Percentiles rank a stretch among this genome's conserved stretches.
These are phyloP conservation scores for Tympanopsis confertula DNA, from an alignment of 2,329 filamentous ascomycete genomes.

Conservation along the genomic window DNA sequence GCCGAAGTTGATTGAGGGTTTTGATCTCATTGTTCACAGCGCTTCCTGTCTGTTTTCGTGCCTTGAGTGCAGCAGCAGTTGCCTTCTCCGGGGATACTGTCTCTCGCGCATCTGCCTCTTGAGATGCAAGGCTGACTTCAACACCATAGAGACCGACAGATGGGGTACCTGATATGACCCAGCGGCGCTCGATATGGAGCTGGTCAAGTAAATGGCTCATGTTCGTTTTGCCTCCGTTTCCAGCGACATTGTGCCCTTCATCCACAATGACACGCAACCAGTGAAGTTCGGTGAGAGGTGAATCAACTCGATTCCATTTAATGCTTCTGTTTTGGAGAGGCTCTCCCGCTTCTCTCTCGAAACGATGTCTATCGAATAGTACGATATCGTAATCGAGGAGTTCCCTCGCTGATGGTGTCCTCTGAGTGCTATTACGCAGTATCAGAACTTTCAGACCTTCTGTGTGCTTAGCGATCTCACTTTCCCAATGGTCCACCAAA, in stretches of 20 bases:
- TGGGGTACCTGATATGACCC: conserved; percentile 56
- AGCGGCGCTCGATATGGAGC: conserved; percentile 38
- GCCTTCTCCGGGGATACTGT: not conserved
- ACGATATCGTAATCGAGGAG: conserved; percentile 47
- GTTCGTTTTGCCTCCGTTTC: conserved; percentile 21
- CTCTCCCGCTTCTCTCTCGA: conserved; percentile 44
- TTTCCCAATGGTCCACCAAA: conserved; percentile 49
- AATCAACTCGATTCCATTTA: conserved; percentile 25
- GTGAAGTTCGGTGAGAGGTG: conserved; percentile 44
- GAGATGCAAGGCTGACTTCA: conserved; percentile 18
- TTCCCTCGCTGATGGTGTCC: conserved; percentile 32
- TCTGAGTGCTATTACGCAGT: conserved; percentile 30
- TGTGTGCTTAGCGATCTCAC: conserved; percentile 46
- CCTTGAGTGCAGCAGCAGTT: not conserved
- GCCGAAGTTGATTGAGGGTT: not conserved
- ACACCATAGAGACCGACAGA: conserved; percentile 49
- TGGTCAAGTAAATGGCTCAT: conserved; percentile 8
- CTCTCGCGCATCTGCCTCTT: too few species aligned
- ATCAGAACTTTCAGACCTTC: conserved; percentile 34
- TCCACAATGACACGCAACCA: conserved; percentile 56
- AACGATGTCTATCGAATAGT: conserved; percentile 45
- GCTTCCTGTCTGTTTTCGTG: not conserved
- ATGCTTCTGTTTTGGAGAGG: not conserved
- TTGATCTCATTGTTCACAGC: not conserved
- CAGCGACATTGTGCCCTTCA: conserved; percentile 49